Percentiles rank a stretch among this genome's conserved stretches.
These are phyloP conservation scores for Fagus sylvatica DNA, from an alignment of 306 rosid genomes.

Conservation along the genomic window DNA sequence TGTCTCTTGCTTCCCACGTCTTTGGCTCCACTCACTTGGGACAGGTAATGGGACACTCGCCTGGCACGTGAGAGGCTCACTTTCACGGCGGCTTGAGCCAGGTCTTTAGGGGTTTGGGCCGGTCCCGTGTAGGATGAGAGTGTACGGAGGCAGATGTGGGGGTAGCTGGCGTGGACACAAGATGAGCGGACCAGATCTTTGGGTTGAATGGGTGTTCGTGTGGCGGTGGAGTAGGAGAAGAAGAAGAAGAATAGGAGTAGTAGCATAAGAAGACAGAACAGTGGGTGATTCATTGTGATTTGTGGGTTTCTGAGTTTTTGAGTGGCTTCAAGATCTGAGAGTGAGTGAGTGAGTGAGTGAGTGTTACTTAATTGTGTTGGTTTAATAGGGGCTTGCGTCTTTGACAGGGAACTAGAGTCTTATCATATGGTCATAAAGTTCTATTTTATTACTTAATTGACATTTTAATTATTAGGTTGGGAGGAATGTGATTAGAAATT, in stretches of 20 bases:
- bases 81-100: slow-evolving; percentile 66
- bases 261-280: slow-evolving; percentile 1
- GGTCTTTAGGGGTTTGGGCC: slow-evolving; percentile 50
- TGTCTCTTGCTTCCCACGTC: slow-evolving; percentile 13
- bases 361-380: not conserved
- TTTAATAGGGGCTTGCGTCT: not conserved
- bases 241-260: not conserved
- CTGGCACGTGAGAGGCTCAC: slow-evolving; percentile 55
- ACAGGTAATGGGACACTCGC: slow-evolving; percentile 40
- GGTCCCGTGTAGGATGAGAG: slow-evolving; percentile 50
- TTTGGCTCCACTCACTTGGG: not conserved
- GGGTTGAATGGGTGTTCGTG: slow-evolving; percentile 5
- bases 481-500: no score
- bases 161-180: slow-evolving; percentile 73
- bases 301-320: not conserved
- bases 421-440: not conserved
- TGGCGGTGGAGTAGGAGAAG: slow-evolving; percentile 23
- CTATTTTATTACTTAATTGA: not conserved
- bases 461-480: not conserved
- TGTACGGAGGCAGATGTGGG: slow-evolving; percentile 62
- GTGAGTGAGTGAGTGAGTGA: not conserved
- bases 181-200: slow-evolving; percentile 57
- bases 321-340: not conserved
- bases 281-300: slow-evolving; percentile 26
- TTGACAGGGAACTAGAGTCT: not conserved